phyloP scores from a whole-genome alignment of 2,329 filamentous ascomycete genomes.

The Monosporascus sp. region DNA sequence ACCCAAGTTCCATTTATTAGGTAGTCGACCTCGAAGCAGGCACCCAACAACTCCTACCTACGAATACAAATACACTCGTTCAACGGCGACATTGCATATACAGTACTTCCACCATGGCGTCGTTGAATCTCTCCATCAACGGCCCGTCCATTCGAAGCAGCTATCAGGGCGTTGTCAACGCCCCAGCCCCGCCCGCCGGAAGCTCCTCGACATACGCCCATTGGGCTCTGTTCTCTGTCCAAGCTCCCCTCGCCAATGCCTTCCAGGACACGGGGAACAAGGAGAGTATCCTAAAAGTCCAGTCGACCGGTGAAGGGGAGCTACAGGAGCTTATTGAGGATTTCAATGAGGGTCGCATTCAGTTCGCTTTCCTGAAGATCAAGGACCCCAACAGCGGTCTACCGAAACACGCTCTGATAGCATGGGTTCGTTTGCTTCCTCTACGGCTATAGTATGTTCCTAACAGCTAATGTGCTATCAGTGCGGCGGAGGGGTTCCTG shows the following conservation, averaged over 20 bases:
- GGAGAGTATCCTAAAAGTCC: constrained; percentile 93
- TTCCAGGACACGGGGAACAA: constrained; percentile 84
- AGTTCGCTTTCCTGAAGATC: constrained; percentile 95
- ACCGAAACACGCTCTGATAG: constrained; percentile 88
- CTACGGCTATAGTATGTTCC: neutral
- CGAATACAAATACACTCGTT: too few species aligned
- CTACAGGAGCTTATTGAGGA: constrained; percentile 86
- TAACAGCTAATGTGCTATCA: constrained; percentile 8
- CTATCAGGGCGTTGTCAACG: constrained; percentile 57
- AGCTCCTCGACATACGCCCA: constrained; percentile 78
- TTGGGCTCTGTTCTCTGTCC: constrained; percentile 93
- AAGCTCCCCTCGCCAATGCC: constrained; percentile 84
- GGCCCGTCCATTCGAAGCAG: constrained; percentile 80
- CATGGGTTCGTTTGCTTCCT: constrained; percentile 55
- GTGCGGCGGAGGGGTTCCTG: constrained; percentile 97
- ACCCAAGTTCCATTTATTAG: neutral
- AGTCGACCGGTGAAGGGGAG: constrained; percentile 89
- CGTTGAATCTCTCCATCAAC: constrained; percentile 73
- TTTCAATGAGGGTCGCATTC: constrained; percentile 92
- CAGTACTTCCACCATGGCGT: constrained; percentile 55
- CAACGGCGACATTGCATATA: too few species aligned
- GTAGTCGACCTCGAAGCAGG: too few species aligned
- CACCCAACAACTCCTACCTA: too few species aligned
- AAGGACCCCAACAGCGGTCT: constrained; percentile 87
- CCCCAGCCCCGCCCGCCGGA: constrained; percentile 39